Evolutionary conservation across 2,329 filamentous ascomycete genomes (phyloP), one percentile per base, ranked within the genome.

Genomic region (Ilyonectria sp.): DNA sequence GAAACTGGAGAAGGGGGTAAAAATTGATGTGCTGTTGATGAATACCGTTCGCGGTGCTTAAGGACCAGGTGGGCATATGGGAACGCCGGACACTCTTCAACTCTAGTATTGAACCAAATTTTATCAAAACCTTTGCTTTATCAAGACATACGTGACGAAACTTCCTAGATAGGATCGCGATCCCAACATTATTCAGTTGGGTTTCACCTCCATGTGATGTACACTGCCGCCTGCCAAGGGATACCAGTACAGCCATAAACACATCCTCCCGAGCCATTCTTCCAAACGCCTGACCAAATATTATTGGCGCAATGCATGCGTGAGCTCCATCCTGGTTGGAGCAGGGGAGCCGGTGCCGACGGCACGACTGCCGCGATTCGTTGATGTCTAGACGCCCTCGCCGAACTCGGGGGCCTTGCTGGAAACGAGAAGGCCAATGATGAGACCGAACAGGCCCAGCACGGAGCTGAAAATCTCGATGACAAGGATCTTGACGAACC

Each of bases 401-500:
- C 86, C 86, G 69, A 98, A 97, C 70, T 94, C 93, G 26, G 85
- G 80, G 29, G 96, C 94, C 83, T 96, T 97, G 80, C 92, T 89
- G 66, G 94, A 93, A 59, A 98, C 89, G 72, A 99, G 87, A 62
- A 99, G 88, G 52, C 97, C 96, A 74, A 99, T 91, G 78, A 99
- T 99, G 71, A 99, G 88, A 66, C 96, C 97, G 78, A 99, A 99
- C 4, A 99, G 90, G 71, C 97, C 96, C 11, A 99, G 88, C 55
- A 99, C 95, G 46, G 95, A 98, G 80, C 95, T 98, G 87, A 99
- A 99, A 81, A 99, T 99, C 83, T 99, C 97, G 78, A 99, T 97
- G 74, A 99, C 95, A 59, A 99, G 91, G 74, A 99, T 97, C 86
- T 97, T 98, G 83, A 99, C 95, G 83, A 99, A 99, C 61, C 95